A percentile compares a stretch with the other conserved stretches of the same genome.
Conservation (phyloP, 805 yeast species). For the Pichia manshurica region DNA sequence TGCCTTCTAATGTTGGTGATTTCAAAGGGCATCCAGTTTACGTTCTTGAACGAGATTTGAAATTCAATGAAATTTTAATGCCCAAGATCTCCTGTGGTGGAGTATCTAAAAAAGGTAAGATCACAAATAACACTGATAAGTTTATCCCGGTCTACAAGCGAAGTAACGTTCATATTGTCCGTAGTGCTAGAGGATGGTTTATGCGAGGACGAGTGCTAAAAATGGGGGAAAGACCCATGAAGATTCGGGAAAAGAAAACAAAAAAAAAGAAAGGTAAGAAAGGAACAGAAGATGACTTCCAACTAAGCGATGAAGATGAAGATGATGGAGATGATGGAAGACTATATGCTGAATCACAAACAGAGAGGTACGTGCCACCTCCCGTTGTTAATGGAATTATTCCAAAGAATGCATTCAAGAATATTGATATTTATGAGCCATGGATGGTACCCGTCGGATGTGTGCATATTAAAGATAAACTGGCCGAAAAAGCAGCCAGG, state of each 20-base stretch:
- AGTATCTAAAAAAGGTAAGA: constrained; percentile 39
- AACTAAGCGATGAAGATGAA: constrained; percentile 24
- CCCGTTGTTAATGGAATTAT: constrained; percentile 61
- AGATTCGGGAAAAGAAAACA: constrained; percentile 32
- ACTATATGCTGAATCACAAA: constrained; percentile 73
- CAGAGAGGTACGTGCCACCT: constrained; percentile 64
- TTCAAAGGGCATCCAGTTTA: constrained; percentile 84
- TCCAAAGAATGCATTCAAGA: constrained; percentile 73
- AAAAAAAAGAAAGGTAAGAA: constrained; percentile 18
- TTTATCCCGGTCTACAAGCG: constrained; percentile 63
- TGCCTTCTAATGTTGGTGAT: constrained; percentile 80
- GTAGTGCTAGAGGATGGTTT: constrained; percentile 84
- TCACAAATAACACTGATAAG: constrained; percentile 31
- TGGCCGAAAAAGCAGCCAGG: constrained; percentile 66
- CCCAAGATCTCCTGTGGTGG: constrained; percentile 74
- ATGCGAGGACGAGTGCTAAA: constrained; percentile 70
- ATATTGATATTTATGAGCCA: constrained; percentile 71
- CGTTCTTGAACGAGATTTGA: constrained; percentile 70
- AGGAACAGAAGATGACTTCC: constrained; percentile 23
- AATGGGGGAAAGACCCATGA: constrained; percentile 62
- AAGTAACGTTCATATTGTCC: constrained; percentile 52
- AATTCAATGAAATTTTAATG: constrained; percentile 63
- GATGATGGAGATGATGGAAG: constrained; percentile 52
- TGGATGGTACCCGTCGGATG: constrained; percentile 85
- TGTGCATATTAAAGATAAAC: constrained; percentile 46